Evolutionary conservation across 2,329 filamentous ascomycete genomes (phyloP).

Genomic region (Dothideomycetes sp.): DNA sequence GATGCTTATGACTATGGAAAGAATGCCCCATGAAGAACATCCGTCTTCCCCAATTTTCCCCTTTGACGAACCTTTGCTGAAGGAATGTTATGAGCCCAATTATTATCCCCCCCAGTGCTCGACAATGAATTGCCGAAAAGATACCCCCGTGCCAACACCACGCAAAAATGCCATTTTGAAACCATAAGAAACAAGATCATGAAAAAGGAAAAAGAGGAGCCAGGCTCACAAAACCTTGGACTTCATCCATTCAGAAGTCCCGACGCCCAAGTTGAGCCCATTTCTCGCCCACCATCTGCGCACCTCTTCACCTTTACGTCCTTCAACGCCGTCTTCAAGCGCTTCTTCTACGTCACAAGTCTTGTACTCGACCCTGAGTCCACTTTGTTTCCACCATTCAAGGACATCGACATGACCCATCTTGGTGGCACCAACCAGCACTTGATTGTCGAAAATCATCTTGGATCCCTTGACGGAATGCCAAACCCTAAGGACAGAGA

Average conservation of each 20-base stretch:
- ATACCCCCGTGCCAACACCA: too few relatives aligned
- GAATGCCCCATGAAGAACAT: too few relatives aligned
- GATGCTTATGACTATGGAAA: too few relatives aligned
- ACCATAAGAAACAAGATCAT: neutral
- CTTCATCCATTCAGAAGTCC: slow-evolving; percentile 85
- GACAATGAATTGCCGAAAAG: too few relatives aligned
- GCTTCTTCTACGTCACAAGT: slow-evolving; percentile 95
- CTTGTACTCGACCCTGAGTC: slow-evolving; percentile 78
- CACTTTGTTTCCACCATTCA: slow-evolving; percentile 82
- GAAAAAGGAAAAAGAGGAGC: neutral
- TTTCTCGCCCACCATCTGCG: slow-evolving; percentile 82
- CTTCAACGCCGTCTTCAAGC: slow-evolving; percentile 72
- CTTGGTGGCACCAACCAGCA: slow-evolving; percentile 78
- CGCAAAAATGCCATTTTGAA: neutral
- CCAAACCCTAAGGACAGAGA: slow-evolving; percentile 77
- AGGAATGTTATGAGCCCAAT: too few relatives aligned
- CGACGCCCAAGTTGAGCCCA: slow-evolving; percentile 69
- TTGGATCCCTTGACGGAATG: slow-evolving; percentile 63
- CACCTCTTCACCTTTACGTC: slow-evolving; percentile 59
- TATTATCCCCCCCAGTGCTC: too few relatives aligned
- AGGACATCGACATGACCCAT: slow-evolving; percentile 76
- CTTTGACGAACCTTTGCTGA: too few relatives aligned
- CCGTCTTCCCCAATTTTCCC: too few relatives aligned
- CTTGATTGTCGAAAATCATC: slow-evolving; percentile 73
- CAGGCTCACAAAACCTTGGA: slow-evolving; percentile 48